Conservation (phyloP, 2,329 filamentous ascomycete species). For the Alternaria ethzedia region DNA sequence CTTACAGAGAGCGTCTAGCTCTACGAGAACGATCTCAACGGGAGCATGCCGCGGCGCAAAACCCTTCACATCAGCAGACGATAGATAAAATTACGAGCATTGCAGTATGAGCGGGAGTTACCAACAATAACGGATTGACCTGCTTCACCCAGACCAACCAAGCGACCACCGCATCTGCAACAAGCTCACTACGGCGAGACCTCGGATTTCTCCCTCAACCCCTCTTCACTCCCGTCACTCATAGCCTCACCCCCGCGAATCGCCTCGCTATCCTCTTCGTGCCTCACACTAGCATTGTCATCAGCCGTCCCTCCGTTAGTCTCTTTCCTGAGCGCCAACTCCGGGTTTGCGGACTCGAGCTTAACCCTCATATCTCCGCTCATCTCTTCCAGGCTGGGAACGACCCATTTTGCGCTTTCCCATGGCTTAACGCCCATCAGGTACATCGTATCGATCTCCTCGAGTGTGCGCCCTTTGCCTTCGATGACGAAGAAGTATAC, state of each 20-base stretch:
- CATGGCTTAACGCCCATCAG: constrained; percentile 67
- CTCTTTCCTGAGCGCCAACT: constrained; percentile 21
- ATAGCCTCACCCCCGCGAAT: neutral
- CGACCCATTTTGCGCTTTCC: constrained; percentile 63
- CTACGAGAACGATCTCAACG: neutral
- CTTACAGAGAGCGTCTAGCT: neutral
- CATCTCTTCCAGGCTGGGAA: constrained; percentile 34
- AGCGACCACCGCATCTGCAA: neutral
- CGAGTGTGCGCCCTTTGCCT: constrained; percentile 73
- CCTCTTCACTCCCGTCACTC: constrained; percentile 11
- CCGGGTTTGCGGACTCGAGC: constrained; percentile 30
- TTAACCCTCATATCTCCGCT: constrained; percentile 30
- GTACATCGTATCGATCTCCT: constrained; percentile 78
- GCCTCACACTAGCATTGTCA: neutral
- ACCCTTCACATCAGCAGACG: neutral
- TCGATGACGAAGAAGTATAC: constrained; percentile 82
- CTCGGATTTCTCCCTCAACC: constrained; percentile 12
- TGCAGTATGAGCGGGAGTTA: neutral
- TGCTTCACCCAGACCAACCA: constrained; percentile 1
- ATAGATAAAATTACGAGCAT: neutral
- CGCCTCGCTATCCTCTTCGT: constrained; percentile 4
- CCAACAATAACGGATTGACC: neutral
- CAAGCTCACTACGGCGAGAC: neutral
- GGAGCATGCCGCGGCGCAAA: neutral
- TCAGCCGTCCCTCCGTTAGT: neutral